Evolutionary conservation across 1,284 basidiomycete species (phyloP).

Genomic region (Cutaneotrichosporon sp.): DNA sequence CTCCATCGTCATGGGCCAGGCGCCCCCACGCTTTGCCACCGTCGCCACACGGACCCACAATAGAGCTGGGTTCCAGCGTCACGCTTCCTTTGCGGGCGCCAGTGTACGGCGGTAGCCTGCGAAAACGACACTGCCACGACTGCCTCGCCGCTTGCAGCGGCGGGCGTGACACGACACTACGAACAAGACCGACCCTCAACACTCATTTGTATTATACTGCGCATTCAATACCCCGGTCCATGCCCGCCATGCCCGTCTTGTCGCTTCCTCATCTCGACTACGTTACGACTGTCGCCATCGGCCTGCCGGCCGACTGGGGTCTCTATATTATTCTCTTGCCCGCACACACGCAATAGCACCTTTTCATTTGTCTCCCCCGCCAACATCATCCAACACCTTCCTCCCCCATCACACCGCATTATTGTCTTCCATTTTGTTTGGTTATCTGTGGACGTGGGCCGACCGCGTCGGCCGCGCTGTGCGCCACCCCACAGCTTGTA

Average conservation of each 20-base stretch:
- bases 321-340: background rate
- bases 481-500: constrained; percentile 15
- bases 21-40: constrained; percentile 46
- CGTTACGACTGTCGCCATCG: background rate
- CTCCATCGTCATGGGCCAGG: constrained; percentile 31
- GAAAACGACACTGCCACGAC: background rate
- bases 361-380: background rate
- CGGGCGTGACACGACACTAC: background rate
- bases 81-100: constrained; percentile 21
- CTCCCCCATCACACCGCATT: constrained; percentile 6
- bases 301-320: background rate
- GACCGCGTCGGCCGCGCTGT: constrained; percentile 7
- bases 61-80: constrained; percentile 17
- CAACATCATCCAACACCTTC: background rate
- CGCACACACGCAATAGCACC: background rate
- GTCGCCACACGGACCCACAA: constrained; percentile 38
- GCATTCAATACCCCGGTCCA: constrained; percentile 5
- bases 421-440: background rate
- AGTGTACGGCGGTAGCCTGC: constrained; percentile 9
- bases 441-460: background rate
- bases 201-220: constrained; percentile 7
- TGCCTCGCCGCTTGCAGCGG: constrained; percentile 2
- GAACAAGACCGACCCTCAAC: constrained; percentile 6
- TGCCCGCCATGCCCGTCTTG: constrained; percentile 1
- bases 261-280: background rate